Percentiles rank a stretch among this genome's conserved stretches.
These are phyloP conservation scores for Candida labiduridarum DNA, from an alignment of 1,139 yeast genomes.

Conservation along the genomic window DNA sequence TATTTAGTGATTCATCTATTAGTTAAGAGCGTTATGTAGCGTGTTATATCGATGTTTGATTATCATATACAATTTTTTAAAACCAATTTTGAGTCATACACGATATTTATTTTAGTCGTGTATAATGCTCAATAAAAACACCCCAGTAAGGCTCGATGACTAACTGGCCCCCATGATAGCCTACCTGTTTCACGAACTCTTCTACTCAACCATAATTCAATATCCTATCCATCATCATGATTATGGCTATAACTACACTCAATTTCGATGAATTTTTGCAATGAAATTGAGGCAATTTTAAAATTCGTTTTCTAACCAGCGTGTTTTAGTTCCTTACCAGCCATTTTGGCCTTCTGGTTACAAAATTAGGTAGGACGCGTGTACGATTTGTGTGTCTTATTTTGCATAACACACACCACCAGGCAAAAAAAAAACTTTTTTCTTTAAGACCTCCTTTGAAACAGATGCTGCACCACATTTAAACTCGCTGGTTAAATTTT, in stretches of 20 bases:
- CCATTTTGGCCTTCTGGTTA: neutral
- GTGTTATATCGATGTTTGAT: neutral
- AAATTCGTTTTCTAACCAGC: neutral
- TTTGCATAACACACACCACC: neutral
- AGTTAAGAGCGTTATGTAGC: neutral
- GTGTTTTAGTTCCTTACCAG: neutral
- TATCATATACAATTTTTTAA: no score
- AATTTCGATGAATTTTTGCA: neutral
- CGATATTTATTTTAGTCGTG: neutral
- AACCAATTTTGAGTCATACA: neutral
- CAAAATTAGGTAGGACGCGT: neutral
- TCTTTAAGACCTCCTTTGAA: neutral
- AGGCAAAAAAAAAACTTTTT: neutral
- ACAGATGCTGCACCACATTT: no score
- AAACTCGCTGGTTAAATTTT: neutral
- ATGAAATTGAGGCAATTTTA: neutral
- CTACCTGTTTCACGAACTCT: no score
- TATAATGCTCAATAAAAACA: neutral
- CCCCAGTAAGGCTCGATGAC: neutral
- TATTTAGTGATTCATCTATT: neutral
- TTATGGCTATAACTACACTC: neutral
- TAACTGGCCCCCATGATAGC: neutral
- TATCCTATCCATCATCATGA: no score
- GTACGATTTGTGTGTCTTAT: neutral
- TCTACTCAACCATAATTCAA: no score